Evolutionary conservation across 2,329 filamentous ascomycete genomes (phyloP), one percentile per base, ranked within the genome.

Genomic region (Davidsoniella neocaledoniae): DNA sequence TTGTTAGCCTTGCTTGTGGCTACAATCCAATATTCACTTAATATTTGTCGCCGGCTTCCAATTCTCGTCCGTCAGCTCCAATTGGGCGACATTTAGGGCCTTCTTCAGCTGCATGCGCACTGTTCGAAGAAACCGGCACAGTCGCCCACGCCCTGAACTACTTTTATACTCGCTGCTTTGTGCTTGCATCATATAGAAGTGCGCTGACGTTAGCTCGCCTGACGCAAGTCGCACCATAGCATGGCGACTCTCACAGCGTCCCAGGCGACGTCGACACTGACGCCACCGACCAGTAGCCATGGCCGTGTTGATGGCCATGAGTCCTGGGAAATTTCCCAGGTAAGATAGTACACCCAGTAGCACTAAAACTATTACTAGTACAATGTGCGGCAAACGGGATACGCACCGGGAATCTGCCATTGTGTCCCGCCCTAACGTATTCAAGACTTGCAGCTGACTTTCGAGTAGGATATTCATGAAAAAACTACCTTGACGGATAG

Each of bases 281-380:
- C 50, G 12, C 50, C 50, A 48, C 50, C 50, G 3, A 43, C 33
- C 46, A 52, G 45, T 25, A 52, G 50, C 50, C 50, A 52, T 23
- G 45, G 45, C 25, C 50, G 40, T 39, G 44, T 19, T 6, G 38
- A 39, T 17, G 33, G 43, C 23, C 9, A 16, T 25, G 19, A 46
- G 6, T 33, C 45, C 17, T 52, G 50, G 50, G 50, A 52, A 8
- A 16, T 38, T 14, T n/a, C 39, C 23, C 44, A 52, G 40, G 50
- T 44, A 52, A 33, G 45, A 43, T n/a, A n/a, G 6, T 19, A 25
- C 5, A 14, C 9, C 5, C 10, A 48, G 16, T 33, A 33, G 26
- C 10, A 33, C 26, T 10, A 33, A 5, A 8, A 12, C 26, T 33
- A 33, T 8, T 10, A 33, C 26, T 1, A 33, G 26, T 12, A 12